phyloP scores from a whole-genome alignment of 1,284 basidiomycete genomes.

The Crocinoboletus sp. region DNA sequence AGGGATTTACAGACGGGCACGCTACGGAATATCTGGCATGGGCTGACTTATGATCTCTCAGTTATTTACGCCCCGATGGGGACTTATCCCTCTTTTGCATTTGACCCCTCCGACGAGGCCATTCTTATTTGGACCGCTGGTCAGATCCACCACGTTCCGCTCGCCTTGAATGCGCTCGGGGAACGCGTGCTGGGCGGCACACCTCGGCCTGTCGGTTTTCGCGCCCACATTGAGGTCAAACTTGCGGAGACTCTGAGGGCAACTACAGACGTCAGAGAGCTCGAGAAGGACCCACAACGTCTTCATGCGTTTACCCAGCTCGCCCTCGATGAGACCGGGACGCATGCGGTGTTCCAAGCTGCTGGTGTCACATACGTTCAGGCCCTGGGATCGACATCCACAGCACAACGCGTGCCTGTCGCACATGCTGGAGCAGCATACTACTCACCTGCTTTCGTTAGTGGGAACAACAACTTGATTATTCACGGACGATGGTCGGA shows the following conservation, averaged over 20 bases:
- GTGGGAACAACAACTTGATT: slow-evolving; percentile 43
- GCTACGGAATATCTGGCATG: slow-evolving; percentile 61
- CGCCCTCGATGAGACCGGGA: slow-evolving; percentile 49
- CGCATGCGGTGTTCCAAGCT: slow-evolving; percentile 57
- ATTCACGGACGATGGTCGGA: slow-evolving; percentile 69
- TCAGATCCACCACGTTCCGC: slow-evolving; percentile 58
- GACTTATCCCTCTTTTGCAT: slow-evolving; percentile 69
- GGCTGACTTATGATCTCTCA: slow-evolving; percentile 61
- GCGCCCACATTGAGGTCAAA: slow-evolving; percentile 55
- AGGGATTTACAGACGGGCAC: slow-evolving; percentile 66
- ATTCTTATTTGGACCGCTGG: slow-evolving; percentile 71
- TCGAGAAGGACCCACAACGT: slow-evolving; percentile 53
- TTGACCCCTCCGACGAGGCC: slow-evolving; percentile 49
- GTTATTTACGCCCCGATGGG: slow-evolving; percentile 66
- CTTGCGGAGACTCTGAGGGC: slow-evolving; percentile 55
- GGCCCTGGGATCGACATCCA: slow-evolving; percentile 34
- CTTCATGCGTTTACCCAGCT: slow-evolving; percentile 60
- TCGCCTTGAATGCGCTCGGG: slow-evolving; percentile 41
- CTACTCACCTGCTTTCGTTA: slow-evolving; percentile 65
- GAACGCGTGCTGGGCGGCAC: slow-evolving; percentile 46
- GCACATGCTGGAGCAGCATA: slow-evolving; percentile 47
- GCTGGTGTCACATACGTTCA: slow-evolving; percentile 58
- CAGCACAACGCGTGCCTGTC: slow-evolving; percentile 42
- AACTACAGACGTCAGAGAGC: slow-evolving; percentile 43
- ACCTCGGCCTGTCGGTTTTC: slow-evolving; percentile 53